Base-by-base conservation (phyloP, 2,329 filamentous ascomycete genomes). In the Periconia sp. region DNA sequence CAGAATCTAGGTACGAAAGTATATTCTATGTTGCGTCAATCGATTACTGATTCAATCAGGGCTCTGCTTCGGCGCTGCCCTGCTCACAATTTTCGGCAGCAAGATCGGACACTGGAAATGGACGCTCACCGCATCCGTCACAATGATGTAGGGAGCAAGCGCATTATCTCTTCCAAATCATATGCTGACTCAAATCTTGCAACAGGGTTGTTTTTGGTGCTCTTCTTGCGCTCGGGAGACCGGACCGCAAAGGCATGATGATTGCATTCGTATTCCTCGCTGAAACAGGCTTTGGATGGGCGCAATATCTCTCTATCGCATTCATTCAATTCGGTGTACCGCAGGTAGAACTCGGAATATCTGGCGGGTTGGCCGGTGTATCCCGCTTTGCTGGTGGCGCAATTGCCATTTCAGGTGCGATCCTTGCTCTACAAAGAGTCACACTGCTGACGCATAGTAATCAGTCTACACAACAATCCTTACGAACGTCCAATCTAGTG, bases 261-360 rank as follows among this genome's bases (percentile, higher is more conserved):
- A 73, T 77, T 34, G 75, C 74, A 0, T 76, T 78, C 38, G 64
- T 74, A 10, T 78, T 78, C 54, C 61, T 78, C 4, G 68, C 68
- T 4, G 65, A 38, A 24, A 32, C 22, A 74, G 75, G 70, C 4
- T 79, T 75, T 49, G 75, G 75, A 5, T 78, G 73, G 71, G 74
- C 70, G 3, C 66, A 75, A 41, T 77, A 77, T 40, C 57, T 78
- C 15, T 72, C 69, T 13, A 78, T 80, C 49, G 73, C 76, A 2
- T 72, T 75, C 46, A 75, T 72, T 5, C 76, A 78, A 53, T 72
- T 78, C 43, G 76, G 75, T n/a, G 74, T 76, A 3, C 69, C 74
- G 18, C 77, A 79, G 46, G 67, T 72, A 13, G 73, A 78, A 35
- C 66, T 79, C 0, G 76, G 76, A 11, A 70, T 75, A 11, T 66